These are phyloP conservation scores for Aspergillus olivimuriae DNA, from an alignment of 495 filamentous ascomycete genomes.

Conservation along the genomic window DNA sequence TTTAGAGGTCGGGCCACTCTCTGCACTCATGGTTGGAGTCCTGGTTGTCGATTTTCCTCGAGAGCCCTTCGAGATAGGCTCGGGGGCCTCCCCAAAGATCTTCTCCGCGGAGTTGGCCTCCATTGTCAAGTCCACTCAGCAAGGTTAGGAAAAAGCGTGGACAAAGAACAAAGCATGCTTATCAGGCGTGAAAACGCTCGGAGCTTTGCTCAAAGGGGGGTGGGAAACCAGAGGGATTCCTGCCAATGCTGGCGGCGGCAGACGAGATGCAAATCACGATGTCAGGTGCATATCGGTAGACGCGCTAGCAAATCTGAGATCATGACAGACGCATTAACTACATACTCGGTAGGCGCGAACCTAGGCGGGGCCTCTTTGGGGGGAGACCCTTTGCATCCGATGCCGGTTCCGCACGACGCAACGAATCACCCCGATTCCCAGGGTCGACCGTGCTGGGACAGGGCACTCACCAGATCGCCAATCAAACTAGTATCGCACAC, in stretches of 20 bases:
- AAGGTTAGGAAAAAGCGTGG: constrained; percentile 20
- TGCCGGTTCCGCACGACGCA: not conserved
- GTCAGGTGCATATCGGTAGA: not conserved
- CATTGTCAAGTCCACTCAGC: constrained; percentile 25
- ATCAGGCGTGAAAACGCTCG: constrained; percentile 6
- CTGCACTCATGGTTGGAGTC: constrained; percentile 24
- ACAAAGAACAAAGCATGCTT: constrained; percentile 17
- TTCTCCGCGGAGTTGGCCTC: constrained; percentile 22
- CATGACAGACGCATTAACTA: constrained; percentile 6
- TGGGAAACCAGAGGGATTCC: not conserved
- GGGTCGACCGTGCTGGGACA: not conserved
- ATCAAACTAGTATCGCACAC: not conserved
- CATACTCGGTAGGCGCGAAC: constrained; percentile 5
- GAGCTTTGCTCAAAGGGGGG: constrained; percentile 1
- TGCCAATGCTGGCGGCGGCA: not conserved
- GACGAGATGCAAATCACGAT: not conserved
- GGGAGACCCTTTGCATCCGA: not conserved
- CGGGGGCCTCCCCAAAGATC: constrained; percentile 6
- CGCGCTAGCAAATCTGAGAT: constrained; percentile 1
- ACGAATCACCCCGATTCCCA: not conserved
- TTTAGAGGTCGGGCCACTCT: constrained; percentile 47
- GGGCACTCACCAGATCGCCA: not conserved
- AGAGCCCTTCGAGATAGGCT: constrained; percentile 9
- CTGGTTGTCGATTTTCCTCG: constrained; percentile 13
- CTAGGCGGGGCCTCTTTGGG: constrained; percentile 1